phyloP scores from a whole-genome alignment of 768 basidiomycete species.

The Floccularia luteovirens region DNA sequence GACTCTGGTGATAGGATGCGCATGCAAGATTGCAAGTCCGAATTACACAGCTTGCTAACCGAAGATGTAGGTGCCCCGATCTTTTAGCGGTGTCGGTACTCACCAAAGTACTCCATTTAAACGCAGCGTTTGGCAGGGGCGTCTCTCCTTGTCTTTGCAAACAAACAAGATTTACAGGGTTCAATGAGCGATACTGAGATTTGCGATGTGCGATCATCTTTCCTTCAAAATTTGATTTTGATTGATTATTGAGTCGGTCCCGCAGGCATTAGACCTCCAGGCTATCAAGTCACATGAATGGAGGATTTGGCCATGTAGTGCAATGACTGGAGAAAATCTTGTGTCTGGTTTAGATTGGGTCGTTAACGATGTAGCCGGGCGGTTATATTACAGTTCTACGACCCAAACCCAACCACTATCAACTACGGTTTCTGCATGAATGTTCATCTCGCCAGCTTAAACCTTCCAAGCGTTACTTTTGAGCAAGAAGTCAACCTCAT shows the following conservation, averaged over 20 bases:
- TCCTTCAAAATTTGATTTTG: constrained; percentile 9
- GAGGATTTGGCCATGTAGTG: constrained; percentile 89
- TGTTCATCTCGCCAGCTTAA: not conserved
- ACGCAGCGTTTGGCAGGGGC: constrained; percentile 93
- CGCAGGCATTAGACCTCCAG: constrained; percentile 71
- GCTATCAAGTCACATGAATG: constrained; percentile 86
- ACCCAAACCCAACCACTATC: constrained; percentile 8
- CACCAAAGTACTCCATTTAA: constrained; percentile 8
- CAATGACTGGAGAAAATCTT: constrained; percentile 82
- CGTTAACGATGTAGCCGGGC: constrained; percentile 77
- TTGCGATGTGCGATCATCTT: constrained; percentile 52
- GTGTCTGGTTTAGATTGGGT: constrained; percentile 88
- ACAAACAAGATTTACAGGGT: constrained; percentile 93
- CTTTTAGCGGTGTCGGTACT: not conserved
- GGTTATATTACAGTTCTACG: constrained; percentile 75
- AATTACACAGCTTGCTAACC: constrained; percentile 76
- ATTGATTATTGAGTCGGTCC: constrained; percentile 4
- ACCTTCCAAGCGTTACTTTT: too few relatives aligned
- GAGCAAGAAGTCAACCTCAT: too few relatives aligned
- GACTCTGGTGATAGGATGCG: constrained; percentile 91
- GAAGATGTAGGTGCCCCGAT: constrained; percentile 65
- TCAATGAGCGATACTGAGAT: constrained; percentile 82
- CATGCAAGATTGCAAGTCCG: constrained; percentile 83
- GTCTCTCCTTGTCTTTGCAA: constrained; percentile 91
- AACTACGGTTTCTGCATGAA: not conserved